Evolutionary conservation across 805 yeast genomes (phyloP), one percentile per base, ranked within the genome.

Genomic region (Schwanniomyces occidentalis): DNA sequence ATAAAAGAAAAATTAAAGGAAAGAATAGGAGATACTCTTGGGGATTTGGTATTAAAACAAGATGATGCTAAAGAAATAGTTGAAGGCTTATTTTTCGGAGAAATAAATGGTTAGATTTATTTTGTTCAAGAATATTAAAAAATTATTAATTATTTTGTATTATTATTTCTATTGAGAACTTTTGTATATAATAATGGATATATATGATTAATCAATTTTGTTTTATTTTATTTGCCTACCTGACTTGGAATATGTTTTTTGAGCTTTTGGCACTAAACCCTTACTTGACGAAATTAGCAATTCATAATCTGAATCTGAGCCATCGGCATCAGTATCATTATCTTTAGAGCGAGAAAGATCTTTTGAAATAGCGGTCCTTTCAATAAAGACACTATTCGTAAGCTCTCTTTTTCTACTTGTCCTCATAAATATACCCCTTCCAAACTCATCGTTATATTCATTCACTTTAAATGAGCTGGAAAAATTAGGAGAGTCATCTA

Each of bases 11-110:
- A 74, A 48, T 57, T 86, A 30, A 62, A 49, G 5, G 73, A 70
- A 3, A 75, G 85, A 50, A 67, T 86, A 12, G 96, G 95, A 29
- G 69, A 63, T 10, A 60, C 71, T 0, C 61, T 88, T 35, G 69
- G 85, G 2, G 61, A 69, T 5, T 63, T 60, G 17, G 65, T 87
- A 3, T 45, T 71, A 12, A 63, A 69, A 24, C 71, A 75, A 39
- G 56, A 61, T 4, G 69, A 75, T 51, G 76, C 79, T 2, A 65
- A 61, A 40, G 71, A 64, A 27, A 65, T 85, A 9, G 71, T 71
- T 18, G 67, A 76, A 41, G 89, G 89, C 5, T 73, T 86, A 8
- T 85, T 84, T 54, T 82, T 85, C 53, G 95, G 91, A 6, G 90
- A 82, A 48, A 29, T 57, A 4, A 45, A 44, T 37, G 45, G 49